phyloP scores from a whole-genome alignment of 352 stramenopile species.

The Saprolegnia parasitica region DNA sequence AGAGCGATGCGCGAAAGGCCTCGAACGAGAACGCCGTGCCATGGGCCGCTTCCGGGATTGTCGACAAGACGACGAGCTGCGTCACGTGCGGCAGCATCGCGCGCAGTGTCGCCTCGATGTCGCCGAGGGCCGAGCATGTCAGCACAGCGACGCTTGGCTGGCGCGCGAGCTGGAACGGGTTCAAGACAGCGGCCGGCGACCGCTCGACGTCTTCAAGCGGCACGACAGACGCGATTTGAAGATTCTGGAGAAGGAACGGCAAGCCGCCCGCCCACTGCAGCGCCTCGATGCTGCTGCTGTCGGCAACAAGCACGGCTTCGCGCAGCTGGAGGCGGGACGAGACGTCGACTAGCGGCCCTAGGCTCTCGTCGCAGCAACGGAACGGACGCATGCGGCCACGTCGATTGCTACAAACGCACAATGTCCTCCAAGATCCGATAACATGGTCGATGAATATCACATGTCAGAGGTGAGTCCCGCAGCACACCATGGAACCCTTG shows the following conservation, averaged over 20 bases:
- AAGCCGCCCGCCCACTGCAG: slow-evolving; percentile 63
- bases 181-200: slow-evolving; percentile 29
- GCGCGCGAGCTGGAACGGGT: slow-evolving; percentile 31
- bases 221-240: slow-evolving; percentile 51
- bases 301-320: slow-evolving; percentile 43
- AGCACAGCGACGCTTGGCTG: neutral
- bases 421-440: no score
- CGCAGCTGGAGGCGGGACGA: slow-evolving; percentile 48
- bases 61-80: slow-evolving; percentile 41
- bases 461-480: no score
- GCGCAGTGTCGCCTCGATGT: slow-evolving; percentile 23
- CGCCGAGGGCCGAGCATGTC: slow-evolving; percentile 1
- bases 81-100: slow-evolving; percentile 28
- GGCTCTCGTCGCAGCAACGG: neutral
- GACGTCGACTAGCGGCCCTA: slow-evolving; percentile 10
- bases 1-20: neutral
- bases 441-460: no score
- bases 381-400: no score
- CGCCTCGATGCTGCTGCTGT: slow-evolving; percentile 52
- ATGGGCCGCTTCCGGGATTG: slow-evolving; percentile 10
- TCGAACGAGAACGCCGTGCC: slow-evolving; percentile 10
- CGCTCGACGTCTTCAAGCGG: slow-evolving; percentile 35
- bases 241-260: slow-evolving; percentile 57
- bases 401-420: no score
- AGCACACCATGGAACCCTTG: no score